Evolutionary conservation across 148 eudicot species (phyloP).

Genomic region (Chenopodium formosanum): DNA sequence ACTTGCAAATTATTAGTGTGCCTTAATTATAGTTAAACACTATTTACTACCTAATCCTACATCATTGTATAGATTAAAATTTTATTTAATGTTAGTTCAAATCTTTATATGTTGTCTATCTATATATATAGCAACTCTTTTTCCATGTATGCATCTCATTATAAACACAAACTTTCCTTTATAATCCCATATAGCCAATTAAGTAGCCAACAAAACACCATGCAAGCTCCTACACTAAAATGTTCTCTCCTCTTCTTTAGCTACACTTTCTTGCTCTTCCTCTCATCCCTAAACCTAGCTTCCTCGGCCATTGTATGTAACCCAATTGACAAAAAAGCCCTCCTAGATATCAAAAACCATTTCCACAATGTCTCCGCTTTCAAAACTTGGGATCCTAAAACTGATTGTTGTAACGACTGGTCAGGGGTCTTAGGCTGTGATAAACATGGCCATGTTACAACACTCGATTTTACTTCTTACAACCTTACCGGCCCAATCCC

Average conservation of each 20-base stretch:
- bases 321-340: constrained; percentile 15
- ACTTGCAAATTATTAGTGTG: too few relatives aligned
- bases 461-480: background rate
- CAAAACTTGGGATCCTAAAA: constrained; percentile 16
- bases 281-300: constrained; percentile 4
- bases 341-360: constrained; percentile 17
- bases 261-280: background rate
- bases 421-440: constrained; percentile 1
- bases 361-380: constrained; percentile 22
- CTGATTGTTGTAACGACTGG: constrained; percentile 17
- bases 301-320: constrained; percentile 2
- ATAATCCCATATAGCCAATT: background rate
- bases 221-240: background rate
- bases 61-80: too few relatives aligned
- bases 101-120: background rate
- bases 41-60: too few relatives aligned
- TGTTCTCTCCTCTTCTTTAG: background rate
- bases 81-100: too few relatives aligned
- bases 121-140: background rate
- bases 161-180: background rate
- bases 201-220: background rate
- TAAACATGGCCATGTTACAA: constrained; percentile 28
- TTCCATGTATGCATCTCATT: background rate
- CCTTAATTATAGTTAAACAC: too few relatives aligned
- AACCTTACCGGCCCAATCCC: background rate